A percentile compares a stretch with the other conserved stretches of the same genome.
Conservation (phyloP, 2,329 filamentous ascomycete genomes). For the Colletotrichum sp. region DNA sequence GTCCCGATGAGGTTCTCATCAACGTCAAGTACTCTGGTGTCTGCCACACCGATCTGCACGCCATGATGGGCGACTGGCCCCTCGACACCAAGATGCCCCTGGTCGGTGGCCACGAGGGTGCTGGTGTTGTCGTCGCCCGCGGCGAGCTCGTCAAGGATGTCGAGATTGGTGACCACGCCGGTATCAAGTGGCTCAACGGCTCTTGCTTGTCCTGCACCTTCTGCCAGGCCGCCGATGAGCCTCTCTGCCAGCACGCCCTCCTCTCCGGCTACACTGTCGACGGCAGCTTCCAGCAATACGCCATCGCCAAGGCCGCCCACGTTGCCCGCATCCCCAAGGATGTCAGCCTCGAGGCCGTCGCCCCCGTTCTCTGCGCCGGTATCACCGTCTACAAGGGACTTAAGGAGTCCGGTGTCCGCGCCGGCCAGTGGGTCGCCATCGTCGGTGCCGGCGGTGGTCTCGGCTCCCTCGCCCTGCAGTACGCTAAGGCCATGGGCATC, state of each 20-base stretch:
- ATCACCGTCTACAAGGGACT: conserved; percentile 92
- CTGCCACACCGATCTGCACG: conserved; percentile 84
- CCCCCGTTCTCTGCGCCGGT: conserved; percentile 83
- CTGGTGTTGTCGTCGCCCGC: conserved; percentile 81
- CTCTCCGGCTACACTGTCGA: conserved; percentile 94
- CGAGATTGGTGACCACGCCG: conserved; percentile 82
- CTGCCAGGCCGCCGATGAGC: conserved; percentile 82
- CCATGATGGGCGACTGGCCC: conserved; percentile 90
- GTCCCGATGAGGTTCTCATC: conserved; percentile 88
- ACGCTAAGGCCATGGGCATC: conserved; percentile 90
- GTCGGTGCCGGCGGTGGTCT: conserved; percentile 88
- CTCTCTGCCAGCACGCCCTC: conserved; percentile 75
- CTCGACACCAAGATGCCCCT: conserved; percentile 82
- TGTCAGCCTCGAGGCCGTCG: conserved; percentile 75
- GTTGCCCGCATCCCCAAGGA: conserved; percentile 83
- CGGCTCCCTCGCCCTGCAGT: conserved; percentile 81
- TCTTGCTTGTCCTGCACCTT: conserved; percentile 84
- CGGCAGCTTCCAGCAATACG: conserved; percentile 86
- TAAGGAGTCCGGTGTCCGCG: conserved; percentile 78
- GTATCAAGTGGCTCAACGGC: conserved; percentile 93
- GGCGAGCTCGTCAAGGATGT: conserved; percentile 80
- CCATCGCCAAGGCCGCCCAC: conserved; percentile 84
- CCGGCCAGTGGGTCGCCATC: conserved; percentile 82
- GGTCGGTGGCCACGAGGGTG: conserved; percentile 82
- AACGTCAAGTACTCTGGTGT: conserved; percentile 92